Evolutionary conservation across 768 basidiomycete genomes (phyloP).

Genomic region (Amanita exitialis): DNA sequence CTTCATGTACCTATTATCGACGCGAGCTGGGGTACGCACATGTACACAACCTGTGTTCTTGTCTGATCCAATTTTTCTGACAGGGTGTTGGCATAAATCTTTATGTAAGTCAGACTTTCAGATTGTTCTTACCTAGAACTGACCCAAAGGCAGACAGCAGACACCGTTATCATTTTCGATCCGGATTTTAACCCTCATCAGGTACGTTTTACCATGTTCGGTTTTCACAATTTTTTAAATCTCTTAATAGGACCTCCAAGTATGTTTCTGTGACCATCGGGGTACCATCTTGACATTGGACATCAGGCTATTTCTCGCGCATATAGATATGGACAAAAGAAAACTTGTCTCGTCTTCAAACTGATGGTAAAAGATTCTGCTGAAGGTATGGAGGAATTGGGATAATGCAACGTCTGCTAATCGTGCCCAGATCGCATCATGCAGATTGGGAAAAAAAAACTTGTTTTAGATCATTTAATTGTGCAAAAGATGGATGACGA

Average conservation of each 20-base stretch:
- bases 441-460: slow-evolving; percentile 90
- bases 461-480: slow-evolving; percentile 89
- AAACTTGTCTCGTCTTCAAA: slow-evolving; percentile 92
- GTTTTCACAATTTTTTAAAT: neutral
- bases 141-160: slow-evolving; percentile 57
- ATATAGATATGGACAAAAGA: slow-evolving; percentile 91
- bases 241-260: slow-evolving; percentile 67
- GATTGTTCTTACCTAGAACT: slow-evolving; percentile 12
- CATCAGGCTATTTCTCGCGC: slow-evolving; percentile 85
- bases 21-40: slow-evolving; percentile 66
- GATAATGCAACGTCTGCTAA: neutral
- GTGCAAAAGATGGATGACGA: slow-evolving; percentile 95
- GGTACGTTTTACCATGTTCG: slow-evolving; percentile 27
- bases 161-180: slow-evolving; percentile 89
- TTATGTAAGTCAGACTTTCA: slow-evolving; percentile 22
- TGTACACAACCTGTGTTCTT: neutral
- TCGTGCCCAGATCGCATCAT: slow-evolving; percentile 72
- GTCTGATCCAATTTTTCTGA: neutral
- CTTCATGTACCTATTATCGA: slow-evolving; percentile 87
- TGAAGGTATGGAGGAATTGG: slow-evolving; percentile 43
- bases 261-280: slow-evolving; percentile 21
- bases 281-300: neutral
- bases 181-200: slow-evolving; percentile 99
- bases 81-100: slow-evolving; percentile 88
- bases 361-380: slow-evolving; percentile 93